Evolutionary conservation across 495 filamentous ascomycete genomes (phyloP).

Genomic region (Penicillium coffeae): DNA sequence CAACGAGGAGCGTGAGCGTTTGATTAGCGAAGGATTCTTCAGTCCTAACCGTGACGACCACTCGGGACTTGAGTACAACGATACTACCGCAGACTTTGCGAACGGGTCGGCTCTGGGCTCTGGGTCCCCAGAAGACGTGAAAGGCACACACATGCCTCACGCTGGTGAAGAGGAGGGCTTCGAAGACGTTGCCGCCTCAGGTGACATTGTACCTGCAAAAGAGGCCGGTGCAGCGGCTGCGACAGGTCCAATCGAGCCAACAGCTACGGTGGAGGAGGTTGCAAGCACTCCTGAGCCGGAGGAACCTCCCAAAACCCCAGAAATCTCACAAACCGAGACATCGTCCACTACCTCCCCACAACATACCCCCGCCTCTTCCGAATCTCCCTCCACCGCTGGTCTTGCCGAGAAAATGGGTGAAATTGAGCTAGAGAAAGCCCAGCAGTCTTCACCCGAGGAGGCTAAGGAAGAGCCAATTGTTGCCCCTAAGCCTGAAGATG

Average conservation of each 20-base stretch:
- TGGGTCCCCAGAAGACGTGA: slow-evolving; percentile 42
- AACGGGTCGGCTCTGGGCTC: slow-evolving; percentile 33
- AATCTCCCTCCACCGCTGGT: slow-evolving; percentile 45
- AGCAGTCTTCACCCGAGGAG: slow-evolving; percentile 1
- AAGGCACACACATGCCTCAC: slow-evolving; percentile 66
- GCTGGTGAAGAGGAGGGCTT: slow-evolving; percentile 88
- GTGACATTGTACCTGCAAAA: slow-evolving; percentile 62
- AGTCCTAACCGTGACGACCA: slow-evolving; percentile 34
- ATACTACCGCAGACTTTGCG: slow-evolving; percentile 45
- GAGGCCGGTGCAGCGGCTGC: slow-evolving; percentile 39
- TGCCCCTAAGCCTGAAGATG: slow-evolving; percentile 60
- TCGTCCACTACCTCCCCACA: slow-evolving; percentile 1
- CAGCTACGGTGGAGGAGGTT: slow-evolving; percentile 10
- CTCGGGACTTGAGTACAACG: slow-evolving; percentile 44
- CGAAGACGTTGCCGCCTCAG: slow-evolving; percentile 77
- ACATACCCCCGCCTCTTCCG: slow-evolving; percentile 5
- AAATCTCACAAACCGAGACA: slow-evolving; percentile 1
- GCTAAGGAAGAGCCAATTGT: slow-evolving; percentile 24
- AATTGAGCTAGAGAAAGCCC: slow-evolving; percentile 47
- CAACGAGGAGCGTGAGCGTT: slow-evolving; percentile 73
- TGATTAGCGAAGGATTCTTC: slow-evolving; percentile 65
- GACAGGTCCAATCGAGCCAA: neutral
- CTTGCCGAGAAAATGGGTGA: slow-evolving; percentile 49
- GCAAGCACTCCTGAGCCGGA: slow-evolving; percentile 12
- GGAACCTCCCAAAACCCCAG: neutral